phyloP scores from a whole-genome alignment of 164 flowering plant species.

The Saururus chinensis region DNA sequence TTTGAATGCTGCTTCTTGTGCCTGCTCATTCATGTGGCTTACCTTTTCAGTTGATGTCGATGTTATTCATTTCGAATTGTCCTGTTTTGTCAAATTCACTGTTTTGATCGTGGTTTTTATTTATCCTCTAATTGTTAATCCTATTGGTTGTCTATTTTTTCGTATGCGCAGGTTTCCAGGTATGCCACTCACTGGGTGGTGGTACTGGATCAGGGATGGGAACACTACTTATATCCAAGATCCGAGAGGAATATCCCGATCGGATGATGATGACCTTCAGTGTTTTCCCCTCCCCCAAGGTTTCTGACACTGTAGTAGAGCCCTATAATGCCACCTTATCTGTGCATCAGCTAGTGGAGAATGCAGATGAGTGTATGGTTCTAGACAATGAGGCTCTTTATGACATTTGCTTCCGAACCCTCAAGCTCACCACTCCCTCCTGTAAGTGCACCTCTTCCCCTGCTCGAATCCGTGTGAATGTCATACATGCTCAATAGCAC shows the following conservation, averaged over 20 bases:
- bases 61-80: too few species aligned
- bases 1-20: background rate
- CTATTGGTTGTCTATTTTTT: background rate
- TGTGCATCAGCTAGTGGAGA: constrained; percentile 42
- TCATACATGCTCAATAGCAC: background rate
- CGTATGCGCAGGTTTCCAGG: constrained; percentile 26
- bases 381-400: constrained; percentile 39
- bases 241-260: constrained; percentile 38
- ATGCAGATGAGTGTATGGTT: constrained; percentile 45
- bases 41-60: too few species aligned
- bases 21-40: background rate
- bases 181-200: constrained; percentile 43
- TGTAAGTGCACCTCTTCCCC: constrained; percentile 17
- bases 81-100: too few species aligned
- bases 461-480: background rate
- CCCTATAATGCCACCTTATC: constrained; percentile 43
- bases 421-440: constrained; percentile 41
- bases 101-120: too few species aligned
- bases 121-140: background rate
- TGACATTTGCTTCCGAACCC: constrained; percentile 41
- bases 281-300: constrained; percentile 39
- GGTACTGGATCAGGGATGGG: constrained; percentile 51
- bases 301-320: constrained; percentile 37
- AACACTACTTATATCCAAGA: constrained; percentile 32
- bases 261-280: constrained; percentile 44